A percentile compares a stretch with the other conserved stretches of the same genome.
Conservation (phyloP, 2,329 filamentous ascomycete genomes). For the Fusarium sarcochroum region DNA sequence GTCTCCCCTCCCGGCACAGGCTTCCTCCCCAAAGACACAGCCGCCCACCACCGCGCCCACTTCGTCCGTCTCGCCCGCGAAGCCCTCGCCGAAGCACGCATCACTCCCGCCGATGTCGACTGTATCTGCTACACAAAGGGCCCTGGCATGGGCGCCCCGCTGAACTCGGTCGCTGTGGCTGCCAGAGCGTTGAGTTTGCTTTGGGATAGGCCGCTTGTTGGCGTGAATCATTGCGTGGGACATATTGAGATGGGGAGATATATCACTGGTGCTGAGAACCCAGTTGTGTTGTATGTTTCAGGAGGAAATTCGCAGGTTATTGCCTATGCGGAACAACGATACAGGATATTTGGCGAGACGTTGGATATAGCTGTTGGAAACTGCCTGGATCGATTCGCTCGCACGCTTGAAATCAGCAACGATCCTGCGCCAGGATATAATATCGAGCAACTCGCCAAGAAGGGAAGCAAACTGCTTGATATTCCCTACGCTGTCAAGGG, state of each 20-base stretch:
- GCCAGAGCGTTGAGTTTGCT: constrained; percentile 85
- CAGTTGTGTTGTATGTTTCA: constrained; percentile 94
- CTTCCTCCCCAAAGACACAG: constrained; percentile 97
- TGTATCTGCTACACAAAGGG: constrained; percentile 97
- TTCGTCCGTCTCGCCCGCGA: constrained; percentile 85
- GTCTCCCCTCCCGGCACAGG: constrained; percentile 91
- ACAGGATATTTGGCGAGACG: constrained; percentile 98
- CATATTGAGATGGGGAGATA: constrained; percentile 98
- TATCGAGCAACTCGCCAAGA: constrained; percentile 91
- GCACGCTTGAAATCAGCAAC: constrained; percentile 91
- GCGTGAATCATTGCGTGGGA: constrained; percentile 97
- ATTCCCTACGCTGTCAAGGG: constrained; percentile 97
- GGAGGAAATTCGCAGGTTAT: constrained; percentile 99
- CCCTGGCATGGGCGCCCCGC: constrained; percentile 95
- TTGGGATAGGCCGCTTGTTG: constrained; percentile 90
- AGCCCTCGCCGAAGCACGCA: constrained; percentile 78
- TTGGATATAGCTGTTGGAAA: constrained; percentile 98
- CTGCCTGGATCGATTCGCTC: constrained; percentile 94
- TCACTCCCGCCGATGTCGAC: constrained; percentile 77
- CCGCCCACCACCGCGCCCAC: constrained; percentile 89
- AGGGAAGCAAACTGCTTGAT: constrained; percentile 81
- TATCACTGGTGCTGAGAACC: constrained; percentile 91
- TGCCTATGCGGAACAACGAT: constrained; percentile 92
- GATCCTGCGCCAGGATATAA: constrained; percentile 98
- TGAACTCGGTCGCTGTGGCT: constrained; percentile 87